Base-by-base conservation (phyloP, 805 yeast species). In the Sugiyamaella valdiviana region DNA sequence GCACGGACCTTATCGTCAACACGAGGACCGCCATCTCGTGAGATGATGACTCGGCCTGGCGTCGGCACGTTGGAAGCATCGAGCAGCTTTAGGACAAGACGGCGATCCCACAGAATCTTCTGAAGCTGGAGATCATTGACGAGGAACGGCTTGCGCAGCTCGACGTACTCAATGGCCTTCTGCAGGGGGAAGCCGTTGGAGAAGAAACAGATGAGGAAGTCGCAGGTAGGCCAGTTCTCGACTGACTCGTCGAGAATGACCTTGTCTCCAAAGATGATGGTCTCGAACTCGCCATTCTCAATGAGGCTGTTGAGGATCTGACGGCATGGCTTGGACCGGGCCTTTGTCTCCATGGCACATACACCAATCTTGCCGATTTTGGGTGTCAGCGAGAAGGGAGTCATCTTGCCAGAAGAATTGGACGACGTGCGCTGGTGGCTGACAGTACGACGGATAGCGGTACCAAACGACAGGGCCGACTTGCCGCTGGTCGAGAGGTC, bases 191-290 rank as follows among this genome's bases (percentile, higher is more conserved):
- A 93, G 0, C 99, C 99, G 24, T 81, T 79, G n/a, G 95, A 85
- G 66, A 93, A 93, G 67, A 93, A 93, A 56, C 91, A 83, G 52
- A 93, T 86, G 53, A 93, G 73, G 61, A 88, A 93, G 64, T 93
- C 99, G 70, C 99, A 93, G 35, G 96, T 88, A 36, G 99, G 99
- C 99, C 99, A 93, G 64, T 89, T 88, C 69, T 93, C 98, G 51
- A 93, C 78, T 14, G 77, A 70, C 69, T 95, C 99, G 66, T 93
- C 99, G 48, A 93, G 69, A 45, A 93, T 91, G 20, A 89, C 97
- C 67, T 93, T 93, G 65, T 93, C 99, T 51, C 98, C 98, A 71
- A 93, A 93, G 47, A 93, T 89, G 16, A 93, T 85, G 0, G 98
- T 88, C 62, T 93, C 98, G 64, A 93, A 93, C 68, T 93, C 98